Conservation (phyloP, 257 asterid genomes). For the Forsythia viridissima region DNA sequence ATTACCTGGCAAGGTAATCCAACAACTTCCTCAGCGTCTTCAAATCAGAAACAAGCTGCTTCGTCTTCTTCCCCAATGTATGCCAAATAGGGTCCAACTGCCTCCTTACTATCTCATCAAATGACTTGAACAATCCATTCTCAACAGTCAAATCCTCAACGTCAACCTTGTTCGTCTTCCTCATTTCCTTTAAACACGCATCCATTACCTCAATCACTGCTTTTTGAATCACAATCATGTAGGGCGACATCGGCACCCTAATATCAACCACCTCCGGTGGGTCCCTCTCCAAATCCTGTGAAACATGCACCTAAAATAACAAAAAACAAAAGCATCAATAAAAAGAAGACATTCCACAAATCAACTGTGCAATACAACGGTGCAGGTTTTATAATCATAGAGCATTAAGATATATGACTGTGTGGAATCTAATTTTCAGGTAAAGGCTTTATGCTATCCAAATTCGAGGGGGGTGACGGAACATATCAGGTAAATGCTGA, state of each 20-base stretch:
- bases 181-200: slow-evolving; percentile 95
- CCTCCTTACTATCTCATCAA: slow-evolving; percentile 89
- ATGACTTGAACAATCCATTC: slow-evolving; percentile 93
- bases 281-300: slow-evolving; percentile 87
- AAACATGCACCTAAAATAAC: slow-evolving; percentile 71
- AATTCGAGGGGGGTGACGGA: neutral
- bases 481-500: neutral
- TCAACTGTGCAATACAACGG: neutral
- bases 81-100: slow-evolving; percentile 99
- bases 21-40: slow-evolving; percentile 88
- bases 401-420: neutral
- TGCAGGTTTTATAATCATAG: neutral
- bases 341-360: neutral
- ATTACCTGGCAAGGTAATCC: slow-evolving; percentile 92
- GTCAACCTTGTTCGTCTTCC: slow-evolving; percentile 95
- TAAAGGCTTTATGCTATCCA: neutral
- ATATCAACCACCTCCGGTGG: slow-evolving; percentile 93
- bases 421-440: neutral
- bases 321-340: slow-evolving; percentile 3
- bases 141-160: slow-evolving; percentile 96
- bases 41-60: slow-evolving; percentile 95
- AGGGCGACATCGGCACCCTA: slow-evolving; percentile 84
- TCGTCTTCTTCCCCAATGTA: slow-evolving; percentile 88
- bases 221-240: slow-evolving; percentile 88
- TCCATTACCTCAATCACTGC: slow-evolving; percentile 95